phyloP scores from a whole-genome alignment of 805 yeast genomes.

The Lipomyces sp. region DNA sequence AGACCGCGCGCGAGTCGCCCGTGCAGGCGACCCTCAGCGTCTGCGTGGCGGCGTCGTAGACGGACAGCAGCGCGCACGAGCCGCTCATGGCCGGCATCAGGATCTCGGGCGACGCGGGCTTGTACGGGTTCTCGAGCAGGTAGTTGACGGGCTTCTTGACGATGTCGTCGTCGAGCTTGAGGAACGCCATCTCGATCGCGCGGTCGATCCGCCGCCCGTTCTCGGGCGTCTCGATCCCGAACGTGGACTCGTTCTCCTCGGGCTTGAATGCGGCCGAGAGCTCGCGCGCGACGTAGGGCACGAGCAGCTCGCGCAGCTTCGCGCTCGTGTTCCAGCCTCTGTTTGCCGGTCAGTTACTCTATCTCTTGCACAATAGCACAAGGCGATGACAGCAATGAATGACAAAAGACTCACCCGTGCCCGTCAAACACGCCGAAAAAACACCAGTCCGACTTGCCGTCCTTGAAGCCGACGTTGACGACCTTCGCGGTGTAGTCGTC shows the following conservation, averaged over 20 bases:
- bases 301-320: conserved; percentile 75
- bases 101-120: conserved; percentile 61
- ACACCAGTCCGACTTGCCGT: conserved; percentile 70
- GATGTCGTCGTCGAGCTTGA: conserved; percentile 80
- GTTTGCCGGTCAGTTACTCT: neutral
- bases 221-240: conserved; percentile 44
- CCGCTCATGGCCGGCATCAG: conserved; percentile 94
- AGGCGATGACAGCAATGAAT: neutral
- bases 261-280: conserved; percentile 58
- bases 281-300: conserved; percentile 73
- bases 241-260: neutral
- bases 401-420: conserved; percentile 47
- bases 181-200: conserved; percentile 77
- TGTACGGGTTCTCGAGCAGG: conserved; percentile 63
- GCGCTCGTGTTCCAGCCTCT: conserved; percentile 90
- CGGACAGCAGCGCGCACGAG: conserved; percentile 84
- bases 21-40: conserved; percentile 86
- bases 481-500: conserved; percentile 85
- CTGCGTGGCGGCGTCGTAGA: conserved; percentile 73
- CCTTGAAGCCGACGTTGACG: conserved; percentile 38
- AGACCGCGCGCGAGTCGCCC: conserved; percentile 91
- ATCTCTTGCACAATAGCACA: neutral
- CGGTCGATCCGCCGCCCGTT: conserved; percentile 54
- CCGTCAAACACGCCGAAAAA: conserved; percentile 97
- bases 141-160: conserved; percentile 70